Evolutionary conservation across 2,329 filamentous ascomycete species (phyloP).

Genomic region (Talaromyces piceae): DNA sequence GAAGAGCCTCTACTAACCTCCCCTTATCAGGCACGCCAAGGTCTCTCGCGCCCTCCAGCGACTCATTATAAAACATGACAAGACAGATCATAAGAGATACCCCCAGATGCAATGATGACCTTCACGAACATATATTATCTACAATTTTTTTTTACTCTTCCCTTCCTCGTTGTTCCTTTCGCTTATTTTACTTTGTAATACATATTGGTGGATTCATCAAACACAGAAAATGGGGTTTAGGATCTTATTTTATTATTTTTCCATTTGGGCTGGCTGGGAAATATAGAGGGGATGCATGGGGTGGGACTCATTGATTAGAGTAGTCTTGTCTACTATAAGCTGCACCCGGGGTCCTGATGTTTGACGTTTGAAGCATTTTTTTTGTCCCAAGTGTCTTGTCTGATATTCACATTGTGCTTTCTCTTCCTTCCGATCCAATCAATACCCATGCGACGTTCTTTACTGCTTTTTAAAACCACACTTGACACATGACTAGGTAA

Average conservation of each 20-base stretch:
- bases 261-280: background rate
- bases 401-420: too few relatives aligned
- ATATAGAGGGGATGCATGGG: background rate
- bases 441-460: too few relatives aligned
- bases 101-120: conserved; percentile 7
- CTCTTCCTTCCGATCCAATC: too few relatives aligned
- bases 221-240: background rate
- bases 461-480: too few relatives aligned
- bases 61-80: conserved; percentile 15
- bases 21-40: conserved; percentile 10
- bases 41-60: conserved; percentile 27
- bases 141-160: background rate
- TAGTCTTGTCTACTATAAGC: background rate
- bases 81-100: conserved; percentile 8
- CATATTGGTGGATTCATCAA: background rate
- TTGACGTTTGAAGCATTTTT: too few relatives aligned
- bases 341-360: too few relatives aligned
- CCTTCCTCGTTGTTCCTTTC: too few relatives aligned
- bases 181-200: conserved; percentile 1
- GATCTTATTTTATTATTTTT: background rate
- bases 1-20: background rate
- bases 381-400: too few relatives aligned
- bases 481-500: too few relatives aligned
- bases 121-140: conserved; percentile 1
- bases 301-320: background rate